Evolutionary conservation across 257 asterid species (phyloP), one percentile per base, ranked within the genome.

Genomic region (Nicotiana knightiana): DNA sequence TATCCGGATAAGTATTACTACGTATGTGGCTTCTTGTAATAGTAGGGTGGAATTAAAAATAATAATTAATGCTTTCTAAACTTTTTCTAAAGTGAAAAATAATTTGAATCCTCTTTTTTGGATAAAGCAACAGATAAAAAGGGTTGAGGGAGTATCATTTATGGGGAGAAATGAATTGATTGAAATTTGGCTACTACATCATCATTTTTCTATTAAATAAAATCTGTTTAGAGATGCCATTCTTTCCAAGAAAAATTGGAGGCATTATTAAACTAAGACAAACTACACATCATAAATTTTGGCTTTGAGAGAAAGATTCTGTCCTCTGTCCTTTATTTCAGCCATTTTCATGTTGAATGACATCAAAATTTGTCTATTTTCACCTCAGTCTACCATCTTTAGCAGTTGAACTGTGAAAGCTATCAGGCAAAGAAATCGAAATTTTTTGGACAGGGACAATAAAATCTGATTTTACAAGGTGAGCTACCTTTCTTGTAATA

Each of bases 281-380:
- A 73, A 13, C 24, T 3, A 54, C 16, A 48, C 62, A 73, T 73
- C 46, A 73, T 24, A 51, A 39, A 26, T 26, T 26, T 24, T 21
- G 53, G 63, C 43, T 21, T 51, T 13, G 61, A 73, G 79, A 48
- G 62, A 71, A 12, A 64, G 78, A 43, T 43, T 21, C 10, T 71
- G 37, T 71, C 10, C 78, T 70, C 2, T 70, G 59, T 70, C 37
- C 59, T 71, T 46, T 24, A 1, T 39, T 70, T 71, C 78, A 70
- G 43, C 35, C 35, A 11, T 2, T 43, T 70, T 43, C n/a, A 24
- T 71, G 39, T 32, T 24, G 61, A 71, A 71, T 46, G 78, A 46
- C 78, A 71, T 43, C 78, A 48, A 48, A 46, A 48, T 48, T 48
- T 73, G 62, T 71, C 78, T 71, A 70, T 21, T 70, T 12, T 70